A percentile compares a stretch with the other conserved stretches of the same genome.
Evolutionary conservation across 306 rosid genomes (phyloP).

Genomic region (Bauhinia variegata): DNA sequence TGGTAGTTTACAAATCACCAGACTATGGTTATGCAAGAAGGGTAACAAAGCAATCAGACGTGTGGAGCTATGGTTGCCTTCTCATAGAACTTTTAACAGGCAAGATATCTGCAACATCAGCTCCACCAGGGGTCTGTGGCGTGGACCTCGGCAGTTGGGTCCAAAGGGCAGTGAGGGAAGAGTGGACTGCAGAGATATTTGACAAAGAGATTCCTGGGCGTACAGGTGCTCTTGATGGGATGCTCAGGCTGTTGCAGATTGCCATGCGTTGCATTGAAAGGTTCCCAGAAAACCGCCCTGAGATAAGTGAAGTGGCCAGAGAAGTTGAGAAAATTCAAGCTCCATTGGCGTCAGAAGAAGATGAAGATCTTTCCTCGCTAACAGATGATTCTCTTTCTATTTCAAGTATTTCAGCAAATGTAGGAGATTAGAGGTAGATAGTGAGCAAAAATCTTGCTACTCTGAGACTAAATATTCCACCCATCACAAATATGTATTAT

Average conservation of each 20-base stretch:
- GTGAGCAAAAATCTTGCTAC: too few species aligned
- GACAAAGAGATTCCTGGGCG: conserved; percentile 56
- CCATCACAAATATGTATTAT: too few species aligned
- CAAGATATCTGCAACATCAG: conserved; percentile 50
- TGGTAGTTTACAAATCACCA: conserved; percentile 67
- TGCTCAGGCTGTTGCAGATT: conserved; percentile 70
- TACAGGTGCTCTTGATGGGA: conserved; percentile 56
- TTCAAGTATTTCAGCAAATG: conserved; percentile 41
- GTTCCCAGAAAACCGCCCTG: conserved; percentile 67
- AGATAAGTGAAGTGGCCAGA: conserved; percentile 63
- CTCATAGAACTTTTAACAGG: conserved; percentile 76
- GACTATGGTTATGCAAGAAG: conserved; percentile 51
- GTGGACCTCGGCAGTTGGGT: conserved; percentile 74
- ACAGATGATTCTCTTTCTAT: conserved; percentile 62
- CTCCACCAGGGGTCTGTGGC: conserved; percentile 61
- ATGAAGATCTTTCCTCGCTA: conserved; percentile 55
- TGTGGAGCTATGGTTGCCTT: conserved; percentile 85
- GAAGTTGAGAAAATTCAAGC: conserved; percentile 57
- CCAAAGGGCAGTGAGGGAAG: conserved; percentile 73
- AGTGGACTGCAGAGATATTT: conserved; percentile 91
- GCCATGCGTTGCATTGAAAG: conserved; percentile 67
- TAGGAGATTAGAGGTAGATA: conserved; percentile 48
- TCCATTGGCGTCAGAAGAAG: conserved; percentile 39
- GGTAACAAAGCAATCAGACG: conserved; percentile 66
- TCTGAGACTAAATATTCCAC: too few species aligned